Evolutionary conservation across 2,329 filamentous ascomycete species (phyloP), one percentile per base, ranked within the genome.

Genomic region (Dendrostoma leiphaemia): DNA sequence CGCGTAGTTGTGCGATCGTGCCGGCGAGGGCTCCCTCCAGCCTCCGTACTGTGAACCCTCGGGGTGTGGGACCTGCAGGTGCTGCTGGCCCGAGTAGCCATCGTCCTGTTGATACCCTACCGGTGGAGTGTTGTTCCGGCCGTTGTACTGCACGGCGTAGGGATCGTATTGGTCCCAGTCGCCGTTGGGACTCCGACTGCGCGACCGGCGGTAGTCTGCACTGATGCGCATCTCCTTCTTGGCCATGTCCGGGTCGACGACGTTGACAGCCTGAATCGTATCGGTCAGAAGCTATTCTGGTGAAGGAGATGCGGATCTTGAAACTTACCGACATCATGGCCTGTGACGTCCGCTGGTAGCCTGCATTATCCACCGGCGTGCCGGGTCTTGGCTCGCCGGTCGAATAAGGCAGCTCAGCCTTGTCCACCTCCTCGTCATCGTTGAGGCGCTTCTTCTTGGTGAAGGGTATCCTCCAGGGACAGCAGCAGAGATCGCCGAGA

Each of bases 401-500:
- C 3, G 43, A 29, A 23, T 55, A 58, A 4, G 48, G 52, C 38
- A 58, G 26, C 7, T 58, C 51, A 10, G 48, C 43, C 10, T 40
- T 48, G 24, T 54, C 55, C 24, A 58, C 26, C 13, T 58, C 51
- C 40, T 58, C 55, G 17, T 58, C 55, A 3, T n/a, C 52, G n/a
- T 58, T 58, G 43, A 32, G 37, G 12, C 52, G 47, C 32, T 44
- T 54, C 28, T 32, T 54, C 37, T 46, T 46, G 19, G 48, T 58
- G 12, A 58, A 58, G 13, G 55, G 55, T 6, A 58, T 4, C 37
- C 52, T 48, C 55, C 55, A 58, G 7, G 55, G 52, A 26, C 55
- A 58, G 19, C 55, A 58, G 28, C 21, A 55, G 4, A 58, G 34
- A 5, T 58, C 55, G 12, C 55, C 55, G 6, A 58, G 29, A 9